A percentile compares a stretch with the other conserved stretches of the same genome.
These are phyloP conservation scores for Eucommia ulmoides DNA, from an alignment of 257 asterid species.

Conservation along the genomic window DNA sequence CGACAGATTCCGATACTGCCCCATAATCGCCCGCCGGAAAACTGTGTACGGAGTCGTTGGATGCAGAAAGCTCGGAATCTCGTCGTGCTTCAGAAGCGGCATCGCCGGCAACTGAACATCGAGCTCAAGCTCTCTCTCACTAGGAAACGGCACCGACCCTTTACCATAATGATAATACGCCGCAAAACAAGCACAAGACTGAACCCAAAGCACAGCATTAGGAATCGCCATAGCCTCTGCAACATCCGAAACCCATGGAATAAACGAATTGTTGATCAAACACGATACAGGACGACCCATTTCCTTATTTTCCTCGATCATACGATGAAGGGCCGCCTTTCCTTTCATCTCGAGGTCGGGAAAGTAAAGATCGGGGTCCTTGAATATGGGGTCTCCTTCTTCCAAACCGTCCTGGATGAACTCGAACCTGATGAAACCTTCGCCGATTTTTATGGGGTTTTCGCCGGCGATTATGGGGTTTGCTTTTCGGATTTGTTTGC, in stretches of 20 bases:
- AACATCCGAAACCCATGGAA: not conserved
- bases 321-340: not conserved
- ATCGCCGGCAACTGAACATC: not conserved
- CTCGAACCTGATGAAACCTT: not conserved
- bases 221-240: not conserved
- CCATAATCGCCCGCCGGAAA: not conserved
- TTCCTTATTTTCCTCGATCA: not conserved
- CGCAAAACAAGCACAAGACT: not conserved
- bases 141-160: not conserved
- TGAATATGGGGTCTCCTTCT: too few relatives aligned
- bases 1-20: not conserved
- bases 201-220: not conserved
- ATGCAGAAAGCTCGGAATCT: constrained; percentile 7
- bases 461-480: not conserved
- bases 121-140: not conserved
- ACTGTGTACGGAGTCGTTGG: not conserved
- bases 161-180: not conserved
- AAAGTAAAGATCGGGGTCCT: not conserved
- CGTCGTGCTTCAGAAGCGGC: constrained; percentile 3
- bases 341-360: not conserved
- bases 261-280: not conserved
- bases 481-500: not conserved
- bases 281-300: not conserved
- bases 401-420: not conserved
- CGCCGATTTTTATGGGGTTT: not conserved